Percentiles rank a stretch among this genome's conserved stretches.
Evolutionary conservation across 257 asterid genomes (phyloP).

Genomic region (Nicotiana sylvestris): DNA sequence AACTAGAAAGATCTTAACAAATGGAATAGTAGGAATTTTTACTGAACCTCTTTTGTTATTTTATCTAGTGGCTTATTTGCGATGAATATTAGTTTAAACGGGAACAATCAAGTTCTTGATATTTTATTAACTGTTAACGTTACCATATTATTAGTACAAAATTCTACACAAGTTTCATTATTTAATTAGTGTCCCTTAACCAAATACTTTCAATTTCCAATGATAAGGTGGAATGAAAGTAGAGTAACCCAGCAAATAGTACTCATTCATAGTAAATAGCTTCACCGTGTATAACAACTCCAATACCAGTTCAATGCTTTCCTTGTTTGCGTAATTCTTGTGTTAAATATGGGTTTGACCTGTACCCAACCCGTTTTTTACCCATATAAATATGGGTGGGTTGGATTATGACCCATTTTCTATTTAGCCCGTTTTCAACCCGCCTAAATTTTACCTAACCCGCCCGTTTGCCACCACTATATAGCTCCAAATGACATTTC

Average conservation of each 20-base stretch:
- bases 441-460: background rate
- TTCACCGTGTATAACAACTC: background rate
- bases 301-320: background rate
- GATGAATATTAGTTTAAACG: too few relatives aligned
- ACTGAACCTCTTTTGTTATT: too few relatives aligned
- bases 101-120: too few relatives aligned
- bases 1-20: too few relatives aligned
- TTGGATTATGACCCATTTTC: background rate
- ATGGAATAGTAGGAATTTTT: too few relatives aligned
- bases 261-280: background rate
- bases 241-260: background rate
- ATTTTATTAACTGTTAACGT: too few relatives aligned
- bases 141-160: too few relatives aligned
- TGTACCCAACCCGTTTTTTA: background rate
- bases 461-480: background rate
- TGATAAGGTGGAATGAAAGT: background rate
- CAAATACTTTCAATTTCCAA: too few relatives aligned
- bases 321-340: background rate
- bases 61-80: too few relatives aligned
- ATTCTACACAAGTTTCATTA: too few relatives aligned
- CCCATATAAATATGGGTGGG: background rate
- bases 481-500: background rate
- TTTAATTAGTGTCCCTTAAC: too few relatives aligned
- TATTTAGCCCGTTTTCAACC: background rate
- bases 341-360: background rate